These are phyloP conservation scores for Cruciata laevipes DNA, from an alignment of 257 asterid species.

Conservation along the genomic window DNA sequence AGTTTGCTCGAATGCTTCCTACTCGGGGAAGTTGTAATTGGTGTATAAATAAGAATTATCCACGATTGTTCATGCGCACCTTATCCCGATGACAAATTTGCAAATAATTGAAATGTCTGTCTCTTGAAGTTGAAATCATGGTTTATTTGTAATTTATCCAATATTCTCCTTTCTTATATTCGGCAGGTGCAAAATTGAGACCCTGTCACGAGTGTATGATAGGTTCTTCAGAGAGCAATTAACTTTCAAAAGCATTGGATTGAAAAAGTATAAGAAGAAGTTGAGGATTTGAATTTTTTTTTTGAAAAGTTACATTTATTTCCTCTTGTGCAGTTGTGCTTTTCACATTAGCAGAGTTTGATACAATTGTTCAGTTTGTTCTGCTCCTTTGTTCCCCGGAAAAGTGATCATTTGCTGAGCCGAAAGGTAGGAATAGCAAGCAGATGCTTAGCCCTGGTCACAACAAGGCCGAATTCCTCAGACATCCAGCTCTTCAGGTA, in stretches of 20 bases:
- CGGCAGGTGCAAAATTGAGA: background rate
- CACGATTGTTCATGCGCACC: background rate
- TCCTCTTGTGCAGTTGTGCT: background rate
- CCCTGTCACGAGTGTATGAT: background rate
- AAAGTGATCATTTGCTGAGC: no score
- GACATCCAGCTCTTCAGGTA: no score
- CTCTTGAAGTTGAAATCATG: constrained; percentile 3
- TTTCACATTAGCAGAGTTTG: background rate
- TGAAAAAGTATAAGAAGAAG: background rate
- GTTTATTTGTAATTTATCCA: background rate
- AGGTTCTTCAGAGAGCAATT: background rate
- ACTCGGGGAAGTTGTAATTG: background rate
- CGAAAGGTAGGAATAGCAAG: no score
- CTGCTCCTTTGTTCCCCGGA: background rate
- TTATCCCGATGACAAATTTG: background rate
- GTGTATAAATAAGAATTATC: background rate
- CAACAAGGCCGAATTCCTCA: no score
- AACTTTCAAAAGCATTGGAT: background rate
- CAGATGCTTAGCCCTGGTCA: no score
- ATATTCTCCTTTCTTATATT: background rate
- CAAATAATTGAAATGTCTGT: background rate
- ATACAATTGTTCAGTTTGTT: background rate
- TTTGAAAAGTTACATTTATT: no score
- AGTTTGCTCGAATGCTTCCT: background rate
- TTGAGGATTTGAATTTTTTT: no score